A percentile compares a stretch with the other conserved stretches of the same genome.
These are phyloP conservation scores for Mycosarcoma maydis DNA, from an alignment of 1,284 basidiomycete genomes.

Conservation along the genomic window DNA sequence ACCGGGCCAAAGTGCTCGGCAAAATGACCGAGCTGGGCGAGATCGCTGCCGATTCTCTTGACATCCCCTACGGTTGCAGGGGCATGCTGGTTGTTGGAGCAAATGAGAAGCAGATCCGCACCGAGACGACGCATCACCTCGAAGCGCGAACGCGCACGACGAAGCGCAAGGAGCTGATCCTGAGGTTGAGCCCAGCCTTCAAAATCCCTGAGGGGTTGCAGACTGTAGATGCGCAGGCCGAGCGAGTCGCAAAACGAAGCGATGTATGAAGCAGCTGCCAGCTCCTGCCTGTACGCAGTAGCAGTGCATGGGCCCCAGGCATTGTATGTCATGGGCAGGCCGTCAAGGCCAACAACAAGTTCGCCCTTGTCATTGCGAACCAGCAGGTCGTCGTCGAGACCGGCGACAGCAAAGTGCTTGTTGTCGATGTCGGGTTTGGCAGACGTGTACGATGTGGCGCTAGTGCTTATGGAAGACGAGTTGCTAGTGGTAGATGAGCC, in stretches of 20 bases:
- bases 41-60: constrained; percentile 55
- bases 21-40: constrained; percentile 44
- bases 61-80: constrained; percentile 54
- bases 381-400: constrained; percentile 64
- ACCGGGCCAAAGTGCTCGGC: constrained; percentile 36
- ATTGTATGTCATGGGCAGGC: constrained; percentile 48
- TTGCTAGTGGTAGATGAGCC: constrained; percentile 9
- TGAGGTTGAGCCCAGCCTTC: constrained; percentile 58
- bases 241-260: constrained; percentile 45
- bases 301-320: constrained; percentile 46
- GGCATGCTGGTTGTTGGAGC: constrained; percentile 57
- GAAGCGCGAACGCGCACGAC: constrained; percentile 43
- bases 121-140: constrained; percentile 55
- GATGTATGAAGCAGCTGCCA: constrained; percentile 61
- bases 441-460: constrained; percentile 37
- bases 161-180: constrained; percentile 32
- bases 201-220: constrained; percentile 67
- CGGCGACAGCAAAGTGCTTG: constrained; percentile 6
- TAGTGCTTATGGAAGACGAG: constrained; percentile 13
- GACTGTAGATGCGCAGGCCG: constrained; percentile 62
- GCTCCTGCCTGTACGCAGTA: constrained; percentile 28
- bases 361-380: constrained; percentile 71
- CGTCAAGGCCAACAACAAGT: constrained; percentile 70
- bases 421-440: not conserved
- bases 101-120: constrained; percentile 55